Conservation (phyloP, 768 basidiomycete species). For the Psilocybe cyanescens region DNA sequence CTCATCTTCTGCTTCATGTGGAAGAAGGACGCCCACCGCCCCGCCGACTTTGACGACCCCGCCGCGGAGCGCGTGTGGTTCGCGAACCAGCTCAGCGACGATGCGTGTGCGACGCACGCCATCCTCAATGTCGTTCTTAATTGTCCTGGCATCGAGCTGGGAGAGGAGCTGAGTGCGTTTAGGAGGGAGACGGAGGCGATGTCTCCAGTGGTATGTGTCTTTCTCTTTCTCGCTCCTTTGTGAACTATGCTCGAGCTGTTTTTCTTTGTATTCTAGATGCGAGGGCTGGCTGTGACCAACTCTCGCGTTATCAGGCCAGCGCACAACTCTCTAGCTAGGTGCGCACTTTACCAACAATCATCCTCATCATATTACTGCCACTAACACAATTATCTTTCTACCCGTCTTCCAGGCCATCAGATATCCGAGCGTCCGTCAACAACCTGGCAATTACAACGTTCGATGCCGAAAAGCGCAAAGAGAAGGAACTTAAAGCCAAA, state of each 20-base stretch:
- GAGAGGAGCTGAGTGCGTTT: conserved; percentile 46
- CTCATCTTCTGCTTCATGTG: conserved; percentile 69
- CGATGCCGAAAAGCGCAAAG: conserved; percentile 38
- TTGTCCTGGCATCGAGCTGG: conserved; percentile 53
- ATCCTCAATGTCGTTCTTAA: conserved; percentile 65
- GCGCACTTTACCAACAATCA: conserved; percentile 17
- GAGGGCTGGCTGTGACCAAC: conserved; percentile 64
- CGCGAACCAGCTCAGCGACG: conserved; percentile 68
- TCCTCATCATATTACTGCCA: no score
- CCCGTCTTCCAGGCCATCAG: conserved; percentile 48
- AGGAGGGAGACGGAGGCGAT: conserved; percentile 55
- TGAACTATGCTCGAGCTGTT: background rate
- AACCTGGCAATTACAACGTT: conserved; percentile 48
- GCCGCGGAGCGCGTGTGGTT: conserved; percentile 66
- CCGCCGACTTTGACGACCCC: conserved; percentile 53
- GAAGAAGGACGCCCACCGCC: conserved; percentile 49
- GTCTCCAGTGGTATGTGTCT: conserved; percentile 55
- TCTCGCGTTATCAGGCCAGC: conserved; percentile 54
- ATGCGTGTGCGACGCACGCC: conserved; percentile 67
- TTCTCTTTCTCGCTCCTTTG: background rate
- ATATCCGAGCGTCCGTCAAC: conserved; percentile 56
- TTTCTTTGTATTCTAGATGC: conserved; percentile 47
- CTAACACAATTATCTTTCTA: background rate
- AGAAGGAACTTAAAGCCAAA: conserved; percentile 24
- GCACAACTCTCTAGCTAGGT: conserved; percentile 68